Conservation (phyloP, 345 rosid genomes). For the Boechera divaricarpa region DNA sequence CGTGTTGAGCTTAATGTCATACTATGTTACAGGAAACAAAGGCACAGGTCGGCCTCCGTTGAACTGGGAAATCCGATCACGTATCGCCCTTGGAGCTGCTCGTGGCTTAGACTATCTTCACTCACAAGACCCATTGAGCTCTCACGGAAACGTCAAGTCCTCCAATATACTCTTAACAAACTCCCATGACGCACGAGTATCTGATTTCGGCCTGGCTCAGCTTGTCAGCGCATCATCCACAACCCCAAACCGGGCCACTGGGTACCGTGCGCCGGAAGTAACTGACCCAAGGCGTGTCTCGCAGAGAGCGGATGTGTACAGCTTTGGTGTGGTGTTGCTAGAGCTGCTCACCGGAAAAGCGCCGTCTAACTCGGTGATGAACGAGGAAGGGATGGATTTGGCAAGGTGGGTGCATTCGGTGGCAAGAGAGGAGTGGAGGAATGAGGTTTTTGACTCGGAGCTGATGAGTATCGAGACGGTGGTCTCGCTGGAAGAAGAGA, state of each 20-base stretch:
- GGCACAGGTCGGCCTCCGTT: constrained; percentile 88
- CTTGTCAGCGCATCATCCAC: constrained; percentile 75
- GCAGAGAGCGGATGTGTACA: constrained; percentile 93
- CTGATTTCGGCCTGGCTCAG: constrained; percentile 90
- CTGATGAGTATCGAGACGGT: constrained; percentile 71
- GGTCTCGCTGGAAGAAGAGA: constrained; percentile 64
- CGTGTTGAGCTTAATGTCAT: background rate
- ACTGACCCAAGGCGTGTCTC: constrained; percentile 87
- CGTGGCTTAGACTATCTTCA: constrained; percentile 87
- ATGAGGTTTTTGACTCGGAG: constrained; percentile 86
- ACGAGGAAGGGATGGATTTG: constrained; percentile 94
- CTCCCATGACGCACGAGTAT: constrained; percentile 77
- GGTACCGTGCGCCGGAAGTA: constrained; percentile 96
- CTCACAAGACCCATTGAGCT: constrained; percentile 74
- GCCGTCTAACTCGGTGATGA: constrained; percentile 75
- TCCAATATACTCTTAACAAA: constrained; percentile 84
- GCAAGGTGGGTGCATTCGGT: constrained; percentile 96
- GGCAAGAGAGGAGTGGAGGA: constrained; percentile 84
- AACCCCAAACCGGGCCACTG: constrained; percentile 77
- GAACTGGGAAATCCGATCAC: constrained; percentile 81
- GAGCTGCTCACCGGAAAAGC: constrained; percentile 93
- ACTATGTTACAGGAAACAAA: constrained; percentile 70
- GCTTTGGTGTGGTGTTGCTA: constrained; percentile 88
- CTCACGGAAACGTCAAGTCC: constrained; percentile 94
- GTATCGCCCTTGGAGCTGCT: constrained; percentile 85